Base-by-base conservation (phyloP, 345 rosid species). In the Ceriops decandra region DNA sequence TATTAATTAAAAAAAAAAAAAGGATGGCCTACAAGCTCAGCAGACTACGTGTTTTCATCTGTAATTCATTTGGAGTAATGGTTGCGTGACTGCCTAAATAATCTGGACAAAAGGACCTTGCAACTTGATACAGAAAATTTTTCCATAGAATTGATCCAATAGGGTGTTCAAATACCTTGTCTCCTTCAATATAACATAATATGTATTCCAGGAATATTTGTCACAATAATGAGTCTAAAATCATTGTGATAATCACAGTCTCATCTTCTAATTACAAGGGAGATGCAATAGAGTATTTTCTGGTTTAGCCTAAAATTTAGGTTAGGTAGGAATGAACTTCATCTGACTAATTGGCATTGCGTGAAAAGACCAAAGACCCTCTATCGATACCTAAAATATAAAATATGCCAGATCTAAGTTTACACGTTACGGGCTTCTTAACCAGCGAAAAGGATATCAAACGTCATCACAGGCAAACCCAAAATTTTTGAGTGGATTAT, bases 301-400 rank as follows among this genome's bases (percentile, higher is more conserved):
- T 59, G 56, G 63, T 74, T 60, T 33, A 16, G 68, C 32, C 28
- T 62, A 64, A 67, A 72, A 72, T 68, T 72, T 71, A 60, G 67
- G 78, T 87, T 84, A 76, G 89, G 89, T 87, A 51, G 78, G 72
- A 80, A 51, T 66, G 74, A 81, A 76, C 81, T 79, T 79, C 79
- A 22, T 62, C 54, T 60, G 68, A 67, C 68, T 60, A 27, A n/a
- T 65, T 47, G 42, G 52, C 68, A 70, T 72, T 46, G 75, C 69
- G 59, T 63, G 58, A 67, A 69, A 84, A 16, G 49, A 2, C 63
- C 24, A 57, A 46, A 61, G 21, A 28, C 71, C 11, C 49, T 24
- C 21, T 21, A 49, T 51, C 70, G 64, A 26, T 36, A 38, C 57
- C 67, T 57, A 36, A 65, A 21, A n/a, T 16, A 27, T 57, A 36